Percentiles rank a stretch among this genome's conserved stretches.
Conservation (phyloP, 768 basidiomycete species). For the Hypholoma fasciculare region DNA sequence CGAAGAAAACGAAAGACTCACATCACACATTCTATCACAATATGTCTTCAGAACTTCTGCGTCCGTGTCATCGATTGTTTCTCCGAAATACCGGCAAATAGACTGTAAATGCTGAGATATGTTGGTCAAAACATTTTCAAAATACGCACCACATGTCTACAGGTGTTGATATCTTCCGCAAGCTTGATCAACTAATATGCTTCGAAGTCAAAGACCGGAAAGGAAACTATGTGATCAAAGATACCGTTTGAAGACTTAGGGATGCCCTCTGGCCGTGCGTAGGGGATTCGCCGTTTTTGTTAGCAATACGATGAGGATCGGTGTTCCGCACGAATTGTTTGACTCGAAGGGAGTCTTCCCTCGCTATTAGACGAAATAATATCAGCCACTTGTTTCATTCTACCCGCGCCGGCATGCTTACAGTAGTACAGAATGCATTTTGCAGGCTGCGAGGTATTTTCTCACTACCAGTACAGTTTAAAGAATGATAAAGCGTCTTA, state of each 20-base stretch:
- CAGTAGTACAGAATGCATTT: slow-evolving; percentile 86
- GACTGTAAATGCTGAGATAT: slow-evolving; percentile 37
- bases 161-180: slow-evolving; percentile 58
- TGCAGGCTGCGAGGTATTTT: slow-evolving; percentile 49
- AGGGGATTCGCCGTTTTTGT: slow-evolving; percentile 40
- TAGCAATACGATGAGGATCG: slow-evolving; percentile 38
- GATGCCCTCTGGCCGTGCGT: slow-evolving; percentile 67
- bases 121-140: background rate
- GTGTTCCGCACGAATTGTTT: slow-evolving; percentile 52
- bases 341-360: slow-evolving; percentile 69
- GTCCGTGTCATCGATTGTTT: slow-evolving; percentile 54
- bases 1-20: slow-evolving; percentile 30
- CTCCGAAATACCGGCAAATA: slow-evolving; percentile 83
- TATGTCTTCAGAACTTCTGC: slow-evolving; percentile 44
- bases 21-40: slow-evolving; percentile 83
- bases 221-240: background rate
- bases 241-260: slow-evolving; percentile 66
- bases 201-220: background rate
- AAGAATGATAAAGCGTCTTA: slow-evolving; percentile 30
- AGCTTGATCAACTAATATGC: slow-evolving; percentile 38
- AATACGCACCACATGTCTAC: slow-evolving; percentile 68
- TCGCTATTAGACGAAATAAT: slow-evolving; percentile 41
- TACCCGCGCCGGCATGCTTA: slow-evolving; percentile 29
- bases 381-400: background rate
- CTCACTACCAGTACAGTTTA: background rate